Evolutionary conservation across 139 green algal genomes (phyloP).

Genomic region (Chlamydomonas sp.): DNA sequence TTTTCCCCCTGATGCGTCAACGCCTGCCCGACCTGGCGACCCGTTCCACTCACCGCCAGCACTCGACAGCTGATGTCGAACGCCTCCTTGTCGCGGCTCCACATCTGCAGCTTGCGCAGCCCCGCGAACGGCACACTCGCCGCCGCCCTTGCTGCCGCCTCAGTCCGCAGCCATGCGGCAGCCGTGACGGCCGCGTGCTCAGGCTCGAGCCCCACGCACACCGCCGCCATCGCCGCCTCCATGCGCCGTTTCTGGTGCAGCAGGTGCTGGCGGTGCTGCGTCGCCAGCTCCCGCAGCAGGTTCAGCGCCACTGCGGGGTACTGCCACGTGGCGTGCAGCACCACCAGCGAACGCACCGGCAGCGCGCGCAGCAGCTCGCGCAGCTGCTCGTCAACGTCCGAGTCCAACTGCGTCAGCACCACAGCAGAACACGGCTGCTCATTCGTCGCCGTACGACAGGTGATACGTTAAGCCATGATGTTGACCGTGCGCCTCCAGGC

Average conservation of each 20-base stretch:
- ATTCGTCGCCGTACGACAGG: too few species aligned
- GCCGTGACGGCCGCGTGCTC: background rate
- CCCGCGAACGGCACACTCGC: background rate
- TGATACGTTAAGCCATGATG: too few species aligned
- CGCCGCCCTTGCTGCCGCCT: background rate
- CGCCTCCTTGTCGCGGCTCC: slow-evolving; percentile 30
- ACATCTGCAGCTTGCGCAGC: background rate
- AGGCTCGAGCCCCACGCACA: background rate
- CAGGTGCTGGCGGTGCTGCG: background rate
- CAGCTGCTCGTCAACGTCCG: background rate
- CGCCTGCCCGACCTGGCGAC: background rate
- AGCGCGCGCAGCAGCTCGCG: slow-evolving; percentile 9
- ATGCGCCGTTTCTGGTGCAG: too few species aligned
- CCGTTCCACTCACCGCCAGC: background rate
- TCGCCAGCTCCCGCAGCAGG: background rate
- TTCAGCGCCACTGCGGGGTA: background rate
- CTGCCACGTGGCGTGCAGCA: slow-evolving; percentile 25
- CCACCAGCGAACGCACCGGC: slow-evolving; percentile 21
- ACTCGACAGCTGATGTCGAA: slow-evolving; percentile 26
- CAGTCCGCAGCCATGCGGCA: too few species aligned
- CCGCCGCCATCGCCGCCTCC: background rate
- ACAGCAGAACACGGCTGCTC: too few species aligned
- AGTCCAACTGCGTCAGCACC: background rate
- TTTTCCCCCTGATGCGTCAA: too few species aligned
- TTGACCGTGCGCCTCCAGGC: too few species aligned